These are phyloP conservation scores for Marvania coccoides DNA, from an alignment of 139 green algal genomes.

Conservation along the genomic window DNA sequence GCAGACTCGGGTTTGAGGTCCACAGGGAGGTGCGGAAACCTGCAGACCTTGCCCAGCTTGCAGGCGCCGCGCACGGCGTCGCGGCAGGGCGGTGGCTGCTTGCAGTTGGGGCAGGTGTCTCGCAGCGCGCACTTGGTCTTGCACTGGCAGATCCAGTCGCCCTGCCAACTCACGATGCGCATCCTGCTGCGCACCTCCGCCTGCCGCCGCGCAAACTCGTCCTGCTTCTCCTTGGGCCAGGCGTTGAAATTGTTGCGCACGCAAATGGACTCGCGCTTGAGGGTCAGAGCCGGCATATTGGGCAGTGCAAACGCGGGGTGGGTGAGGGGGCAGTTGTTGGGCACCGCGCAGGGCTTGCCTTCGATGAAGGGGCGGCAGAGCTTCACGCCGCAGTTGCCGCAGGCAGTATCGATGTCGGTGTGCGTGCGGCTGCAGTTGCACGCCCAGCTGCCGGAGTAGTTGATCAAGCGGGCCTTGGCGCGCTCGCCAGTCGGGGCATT, in stretches of 20 bases:
- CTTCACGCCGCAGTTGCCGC: too few species aligned
- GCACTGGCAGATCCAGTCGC: slow-evolving; percentile 11
- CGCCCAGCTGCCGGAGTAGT: too few species aligned
- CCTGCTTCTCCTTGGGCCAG: too few species aligned
- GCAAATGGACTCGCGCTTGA: too few species aligned
- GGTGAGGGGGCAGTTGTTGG: too few species aligned
- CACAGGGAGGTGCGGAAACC: slow-evolving; percentile 9
- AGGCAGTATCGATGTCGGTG: too few species aligned
- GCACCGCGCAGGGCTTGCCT: neutral
- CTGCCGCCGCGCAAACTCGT: neutral
- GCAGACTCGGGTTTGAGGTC: slow-evolving; percentile 3
- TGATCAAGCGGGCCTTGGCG: too few species aligned
- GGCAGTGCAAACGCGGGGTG: too few species aligned
- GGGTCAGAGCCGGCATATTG: too few species aligned
- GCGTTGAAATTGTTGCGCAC: too few species aligned
- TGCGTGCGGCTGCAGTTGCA: too few species aligned
- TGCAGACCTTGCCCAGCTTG: neutral
- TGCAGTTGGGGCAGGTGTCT: neutral
- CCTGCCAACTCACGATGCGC: neutral
- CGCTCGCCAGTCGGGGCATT: too few species aligned
- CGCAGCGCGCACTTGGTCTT: neutral
- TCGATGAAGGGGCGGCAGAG: neutral
- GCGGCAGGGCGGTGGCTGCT: slow-evolving; percentile 1
- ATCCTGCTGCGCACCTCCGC: neutral
- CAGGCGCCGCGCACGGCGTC: slow-evolving; percentile 13